A percentile compares a stretch with the other conserved stretches of the same genome.
Evolutionary conservation across 352 stramenopile genomes (phyloP).

Genomic region (Phytopythium helicoides): DNA sequence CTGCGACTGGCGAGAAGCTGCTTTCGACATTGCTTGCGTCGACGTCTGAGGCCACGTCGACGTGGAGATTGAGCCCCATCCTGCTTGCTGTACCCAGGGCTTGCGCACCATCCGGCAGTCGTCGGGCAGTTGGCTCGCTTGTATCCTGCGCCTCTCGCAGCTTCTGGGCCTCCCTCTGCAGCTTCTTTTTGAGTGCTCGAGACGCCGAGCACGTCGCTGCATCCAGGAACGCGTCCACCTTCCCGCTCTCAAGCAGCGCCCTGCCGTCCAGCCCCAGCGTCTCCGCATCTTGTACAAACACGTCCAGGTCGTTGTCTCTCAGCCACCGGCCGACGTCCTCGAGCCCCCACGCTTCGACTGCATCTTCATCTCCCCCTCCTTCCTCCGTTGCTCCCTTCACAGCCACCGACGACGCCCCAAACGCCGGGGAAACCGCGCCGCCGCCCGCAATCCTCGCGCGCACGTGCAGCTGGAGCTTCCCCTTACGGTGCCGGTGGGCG

Average conservation of each 20-base stretch:
- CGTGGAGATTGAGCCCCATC: constrained; percentile 50
- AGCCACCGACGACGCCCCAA: background rate
- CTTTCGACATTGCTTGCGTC: constrained; percentile 2
- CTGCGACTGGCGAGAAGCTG: constrained; percentile 39
- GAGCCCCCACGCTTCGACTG: constrained; percentile 26
- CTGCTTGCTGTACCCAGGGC: constrained; percentile 4
- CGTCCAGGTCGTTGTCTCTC: constrained; percentile 44
- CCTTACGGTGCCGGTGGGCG: constrained; percentile 71
- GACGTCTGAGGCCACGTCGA: constrained; percentile 33
- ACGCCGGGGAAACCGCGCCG: background rate
- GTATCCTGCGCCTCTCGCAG: constrained; percentile 30
- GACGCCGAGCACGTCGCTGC: constrained; percentile 36
- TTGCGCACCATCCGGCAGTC: no score
- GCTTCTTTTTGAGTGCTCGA: constrained; percentile 74
- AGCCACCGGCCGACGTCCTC: constrained; percentile 62
- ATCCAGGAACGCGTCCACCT: constrained; percentile 60
- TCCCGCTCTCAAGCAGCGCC: constrained; percentile 33
- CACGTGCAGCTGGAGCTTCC: constrained; percentile 72
- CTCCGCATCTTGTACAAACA: constrained; percentile 50
- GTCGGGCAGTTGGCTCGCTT: constrained; percentile 3
- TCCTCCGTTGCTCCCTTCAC: background rate
- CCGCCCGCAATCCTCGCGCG: constrained; percentile 21
- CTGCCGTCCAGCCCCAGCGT: constrained; percentile 42
- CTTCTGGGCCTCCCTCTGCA: constrained; percentile 75
- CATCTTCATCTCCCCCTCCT: background rate